Evolutionary conservation across 306 rosid genomes (phyloP).

Genomic region (Fagus crenata): DNA sequence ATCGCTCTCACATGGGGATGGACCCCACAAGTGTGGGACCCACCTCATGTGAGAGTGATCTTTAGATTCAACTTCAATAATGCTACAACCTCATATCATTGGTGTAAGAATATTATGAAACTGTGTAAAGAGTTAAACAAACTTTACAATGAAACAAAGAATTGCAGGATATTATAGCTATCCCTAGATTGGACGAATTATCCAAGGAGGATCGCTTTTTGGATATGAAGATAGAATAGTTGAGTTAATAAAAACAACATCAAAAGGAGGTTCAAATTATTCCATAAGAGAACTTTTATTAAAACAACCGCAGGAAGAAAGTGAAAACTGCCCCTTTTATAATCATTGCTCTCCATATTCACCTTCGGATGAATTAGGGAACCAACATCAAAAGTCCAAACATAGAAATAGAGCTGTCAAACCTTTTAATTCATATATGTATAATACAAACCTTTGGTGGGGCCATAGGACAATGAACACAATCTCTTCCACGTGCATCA

Average conservation of each 20-base stretch:
- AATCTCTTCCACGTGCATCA: slow-evolving; percentile 1
- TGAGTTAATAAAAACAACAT: too few relatives aligned
- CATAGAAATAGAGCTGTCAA: background rate
- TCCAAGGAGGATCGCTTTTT: background rate
- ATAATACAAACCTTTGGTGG: background rate
- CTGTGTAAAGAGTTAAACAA: slow-evolving; percentile 12
- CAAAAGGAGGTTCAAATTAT: background rate
- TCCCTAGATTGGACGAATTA: slow-evolving; percentile 1
- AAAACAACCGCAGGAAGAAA: too few relatives aligned
- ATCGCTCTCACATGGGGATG: too few relatives aligned
- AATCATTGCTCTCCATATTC: too few relatives aligned
- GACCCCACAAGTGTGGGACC: too few relatives aligned
- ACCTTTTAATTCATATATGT: background rate
- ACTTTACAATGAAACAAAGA: slow-evolving; percentile 12
- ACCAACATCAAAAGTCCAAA: background rate
- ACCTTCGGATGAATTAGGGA: too few relatives aligned
- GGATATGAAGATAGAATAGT: too few relatives aligned
- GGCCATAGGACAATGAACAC: background rate
- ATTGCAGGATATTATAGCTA: slow-evolving; percentile 12
- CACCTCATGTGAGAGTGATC: background rate
- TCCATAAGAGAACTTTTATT: too few relatives aligned
- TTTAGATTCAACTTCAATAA: background rate
- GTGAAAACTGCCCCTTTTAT: too few relatives aligned
- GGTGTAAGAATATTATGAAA: slow-evolving; percentile 25
- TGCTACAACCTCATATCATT: background rate